These are phyloP conservation scores for Lachancea thermotolerans DNA, from an alignment of 805 yeast genomes.

Conservation along the genomic window DNA sequence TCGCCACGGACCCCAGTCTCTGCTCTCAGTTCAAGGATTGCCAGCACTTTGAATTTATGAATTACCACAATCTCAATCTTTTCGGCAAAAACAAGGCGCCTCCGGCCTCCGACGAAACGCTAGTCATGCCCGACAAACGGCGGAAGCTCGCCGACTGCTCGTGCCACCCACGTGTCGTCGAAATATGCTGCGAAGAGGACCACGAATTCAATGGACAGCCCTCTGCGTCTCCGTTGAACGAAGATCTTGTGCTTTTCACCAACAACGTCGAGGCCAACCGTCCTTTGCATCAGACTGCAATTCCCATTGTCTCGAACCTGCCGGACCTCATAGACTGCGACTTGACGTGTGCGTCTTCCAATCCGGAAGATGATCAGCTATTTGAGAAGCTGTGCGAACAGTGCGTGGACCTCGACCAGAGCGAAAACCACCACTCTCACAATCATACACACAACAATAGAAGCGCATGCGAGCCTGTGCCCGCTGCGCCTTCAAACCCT, in stretches of 20 bases:
- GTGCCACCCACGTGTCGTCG: slow-evolving; percentile 36
- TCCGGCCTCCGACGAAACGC: neutral
- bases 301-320: neutral
- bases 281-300: neutral
- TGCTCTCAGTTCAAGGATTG: slow-evolving; percentile 28
- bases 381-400: slow-evolving; percentile 13
- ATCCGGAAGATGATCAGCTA: slow-evolving; percentile 10
- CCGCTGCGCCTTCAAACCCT: neutral
- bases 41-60: slow-evolving; percentile 38
- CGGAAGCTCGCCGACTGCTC: slow-evolving; percentile 2
- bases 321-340: slow-evolving; percentile 21
- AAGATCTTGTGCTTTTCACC: slow-evolving; percentile 11
- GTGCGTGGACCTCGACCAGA: slow-evolving; percentile 9
- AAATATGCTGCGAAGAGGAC: slow-evolving; percentile 36
- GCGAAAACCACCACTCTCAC: slow-evolving; percentile 1
- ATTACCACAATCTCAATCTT: slow-evolving; percentile 28
- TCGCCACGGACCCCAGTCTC: slow-evolving; percentile 3
- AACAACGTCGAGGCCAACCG: neutral
- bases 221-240: slow-evolving; percentile 5
- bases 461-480: neutral
- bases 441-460: neutral
- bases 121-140: slow-evolving; percentile 2
- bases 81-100: slow-evolving; percentile 5
- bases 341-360: slow-evolving; percentile 21
- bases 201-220: slow-evolving; percentile 16